Conservation (phyloP, 768 basidiomycete species). For the Russula sp. region DNA sequence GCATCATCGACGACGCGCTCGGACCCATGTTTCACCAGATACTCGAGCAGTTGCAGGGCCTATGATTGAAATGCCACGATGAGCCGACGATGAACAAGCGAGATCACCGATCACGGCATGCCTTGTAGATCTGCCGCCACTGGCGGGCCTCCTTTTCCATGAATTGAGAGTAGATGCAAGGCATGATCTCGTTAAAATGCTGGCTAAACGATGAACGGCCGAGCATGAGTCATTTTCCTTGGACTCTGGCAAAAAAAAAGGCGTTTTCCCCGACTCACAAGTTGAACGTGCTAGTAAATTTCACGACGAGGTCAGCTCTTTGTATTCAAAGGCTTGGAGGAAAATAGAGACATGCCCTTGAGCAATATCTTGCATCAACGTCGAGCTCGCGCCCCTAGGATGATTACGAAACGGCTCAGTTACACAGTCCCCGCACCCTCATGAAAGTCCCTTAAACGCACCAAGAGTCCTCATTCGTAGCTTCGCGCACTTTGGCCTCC, state of each 20-base stretch:
- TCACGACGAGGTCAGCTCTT: neutral
- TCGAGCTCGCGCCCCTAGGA: conserved; percentile 93
- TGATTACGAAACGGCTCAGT: conserved; percentile 3
- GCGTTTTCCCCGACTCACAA: conserved; percentile 52
- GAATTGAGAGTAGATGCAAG: conserved; percentile 87
- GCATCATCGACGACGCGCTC: conserved; percentile 98
- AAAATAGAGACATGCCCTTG: conserved; percentile 61
- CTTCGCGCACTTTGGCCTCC: conserved; percentile 94
- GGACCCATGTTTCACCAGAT: conserved; percentile 92
- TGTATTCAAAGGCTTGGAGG: conserved; percentile 19
- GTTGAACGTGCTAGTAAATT: conserved; percentile 77
- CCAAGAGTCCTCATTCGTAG: conserved; percentile 98
- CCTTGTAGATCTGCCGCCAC: conserved; percentile 99
- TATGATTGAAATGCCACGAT: conserved; percentile 26
- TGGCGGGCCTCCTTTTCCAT: conserved; percentile 98
- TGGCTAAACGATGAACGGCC: conserved; percentile 44
- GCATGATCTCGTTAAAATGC: conserved; percentile 99
- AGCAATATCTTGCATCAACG: conserved; percentile 97
- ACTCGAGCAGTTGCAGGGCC: conserved; percentile 91
- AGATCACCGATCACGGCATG: conserved; percentile 23
- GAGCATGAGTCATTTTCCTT: neutral
- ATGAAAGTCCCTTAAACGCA: conserved; percentile 35
- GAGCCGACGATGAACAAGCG: neutral
- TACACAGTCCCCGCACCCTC: neutral
- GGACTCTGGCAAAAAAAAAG: neutral